These are phyloP conservation scores for Adansonia rubrostipa DNA, from an alignment of 441 rosid genomes.

Conservation along the genomic window DNA sequence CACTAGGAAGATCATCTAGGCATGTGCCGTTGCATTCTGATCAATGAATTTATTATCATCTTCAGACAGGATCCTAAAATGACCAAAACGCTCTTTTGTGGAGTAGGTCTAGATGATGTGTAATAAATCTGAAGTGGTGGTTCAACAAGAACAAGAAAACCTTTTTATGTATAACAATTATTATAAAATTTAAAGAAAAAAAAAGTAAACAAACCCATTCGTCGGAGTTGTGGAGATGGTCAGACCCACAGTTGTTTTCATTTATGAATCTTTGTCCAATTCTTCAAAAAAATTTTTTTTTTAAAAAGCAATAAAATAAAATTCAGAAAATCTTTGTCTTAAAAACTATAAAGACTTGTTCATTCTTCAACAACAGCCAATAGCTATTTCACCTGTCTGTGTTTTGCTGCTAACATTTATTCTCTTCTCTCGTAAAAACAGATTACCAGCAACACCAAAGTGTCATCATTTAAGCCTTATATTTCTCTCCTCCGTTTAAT, in stretches of 20 bases:
- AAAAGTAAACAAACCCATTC: not conserved
- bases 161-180: no score
- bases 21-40: conserved; percentile 17
- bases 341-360: not conserved
- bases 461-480: conserved; percentile 35
- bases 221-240: not conserved
- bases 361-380: not conserved
- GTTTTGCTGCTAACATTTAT: conserved; percentile 31
- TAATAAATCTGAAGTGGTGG: not conserved
- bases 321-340: conserved; percentile 7
- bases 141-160: not conserved
- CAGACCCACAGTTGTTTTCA: not conserved
- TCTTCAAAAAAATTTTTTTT: not conserved
- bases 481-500: conserved; percentile 30
- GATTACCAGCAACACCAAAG: conserved; percentile 23
- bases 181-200: not conserved
- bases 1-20: not conserved
- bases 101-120: not conserved
- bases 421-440: conserved; percentile 34
- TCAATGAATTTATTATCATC: conserved; percentile 28
- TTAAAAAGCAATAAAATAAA: not conserved
- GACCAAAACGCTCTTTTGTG: conserved; percentile 27
- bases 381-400: conserved; percentile 31
- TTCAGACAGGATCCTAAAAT: conserved; percentile 14
- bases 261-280: not conserved